phyloP scores from a whole-genome alignment of 2,329 filamentous ascomycete species.

The Corynespora cassiicola region DNA sequence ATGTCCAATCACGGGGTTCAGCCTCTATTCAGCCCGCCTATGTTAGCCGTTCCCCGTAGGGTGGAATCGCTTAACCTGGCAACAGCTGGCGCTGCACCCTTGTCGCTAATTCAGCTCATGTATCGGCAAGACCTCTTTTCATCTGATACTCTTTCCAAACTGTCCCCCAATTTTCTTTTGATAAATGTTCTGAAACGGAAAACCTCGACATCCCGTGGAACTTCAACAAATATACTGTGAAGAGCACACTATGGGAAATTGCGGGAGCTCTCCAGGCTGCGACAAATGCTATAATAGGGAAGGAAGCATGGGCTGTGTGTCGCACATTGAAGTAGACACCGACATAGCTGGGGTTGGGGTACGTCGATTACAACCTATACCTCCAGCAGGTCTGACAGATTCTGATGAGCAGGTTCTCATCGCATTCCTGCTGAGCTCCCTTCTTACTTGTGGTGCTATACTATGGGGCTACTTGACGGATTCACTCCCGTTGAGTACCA shows the following conservation, averaged over 20 bases:
- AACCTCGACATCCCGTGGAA: no score
- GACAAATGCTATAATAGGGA: constrained; percentile 1
- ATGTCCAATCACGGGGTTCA: no score
- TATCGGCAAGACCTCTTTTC: no score
- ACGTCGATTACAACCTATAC: background rate
- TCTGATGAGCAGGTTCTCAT: background rate
- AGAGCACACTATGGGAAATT: constrained; percentile 5
- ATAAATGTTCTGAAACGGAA: no score
- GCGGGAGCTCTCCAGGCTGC: constrained; percentile 8
- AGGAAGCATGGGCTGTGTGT: constrained; percentile 1
- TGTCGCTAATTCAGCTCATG: no score
- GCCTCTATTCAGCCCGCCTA: no score
- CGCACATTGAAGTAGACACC: constrained; percentile 3
- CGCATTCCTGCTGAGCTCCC: background rate
- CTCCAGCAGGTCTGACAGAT: background rate
- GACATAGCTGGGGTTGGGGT: constrained; percentile 8
- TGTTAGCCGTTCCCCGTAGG: no score
- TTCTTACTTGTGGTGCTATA: constrained; percentile 1
- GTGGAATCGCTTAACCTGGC: no score
- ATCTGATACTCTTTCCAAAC: no score
- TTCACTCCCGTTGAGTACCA: background rate
- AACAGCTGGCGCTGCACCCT: no score
- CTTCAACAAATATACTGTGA: background rate
- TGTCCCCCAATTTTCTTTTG: no score
- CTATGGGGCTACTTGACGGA: constrained; percentile 2